Percentiles rank a stretch among this genome's conserved stretches.
Evolutionary conservation across 768 basidiomycete species (phyloP).

Genomic region (Vishniacozyma victoriae): DNA sequence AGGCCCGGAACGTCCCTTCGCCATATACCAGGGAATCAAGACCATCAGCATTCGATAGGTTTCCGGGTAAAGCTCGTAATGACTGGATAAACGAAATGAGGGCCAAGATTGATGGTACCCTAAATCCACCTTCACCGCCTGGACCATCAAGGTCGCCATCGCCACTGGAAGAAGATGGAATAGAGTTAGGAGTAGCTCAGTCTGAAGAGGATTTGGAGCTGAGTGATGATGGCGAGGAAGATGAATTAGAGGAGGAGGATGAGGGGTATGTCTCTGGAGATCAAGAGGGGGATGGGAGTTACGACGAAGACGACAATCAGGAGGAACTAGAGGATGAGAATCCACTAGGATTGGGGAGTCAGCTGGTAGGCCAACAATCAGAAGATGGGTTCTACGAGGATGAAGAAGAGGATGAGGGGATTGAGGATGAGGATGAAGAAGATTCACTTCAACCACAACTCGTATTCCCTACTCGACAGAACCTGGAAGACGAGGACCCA

Average conservation of each 20-base stretch:
- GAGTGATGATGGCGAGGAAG: slow-evolving; percentile 1
- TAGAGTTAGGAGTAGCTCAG: background rate
- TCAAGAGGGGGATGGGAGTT: too few species aligned
- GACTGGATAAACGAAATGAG: slow-evolving; percentile 25
- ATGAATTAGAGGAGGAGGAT: slow-evolving; percentile 1
- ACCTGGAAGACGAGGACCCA: background rate
- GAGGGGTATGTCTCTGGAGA: slow-evolving; percentile 3
- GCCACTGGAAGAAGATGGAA: slow-evolving; percentile 7
- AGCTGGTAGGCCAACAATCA: too few species aligned
- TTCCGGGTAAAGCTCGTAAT: slow-evolving; percentile 8
- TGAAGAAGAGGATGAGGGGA: background rate
- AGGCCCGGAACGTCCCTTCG: too few species aligned
- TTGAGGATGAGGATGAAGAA: background rate
- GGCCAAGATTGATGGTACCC: slow-evolving; percentile 26
- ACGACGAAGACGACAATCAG: too few species aligned
- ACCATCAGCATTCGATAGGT: background rate
- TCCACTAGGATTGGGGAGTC: too few species aligned
- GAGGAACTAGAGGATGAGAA: too few species aligned
- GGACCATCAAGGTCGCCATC: slow-evolving; percentile 32
- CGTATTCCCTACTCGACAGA: background rate
- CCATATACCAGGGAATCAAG: too few species aligned
- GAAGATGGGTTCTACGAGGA: background rate
- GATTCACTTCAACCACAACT: background rate
- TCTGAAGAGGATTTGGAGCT: slow-evolving; percentile 2
- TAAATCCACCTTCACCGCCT: slow-evolving; percentile 21